These are phyloP conservation scores for Rutstroemia sp. DNA, from an alignment of 2,329 filamentous ascomycete genomes.

Conservation along the genomic window DNA sequence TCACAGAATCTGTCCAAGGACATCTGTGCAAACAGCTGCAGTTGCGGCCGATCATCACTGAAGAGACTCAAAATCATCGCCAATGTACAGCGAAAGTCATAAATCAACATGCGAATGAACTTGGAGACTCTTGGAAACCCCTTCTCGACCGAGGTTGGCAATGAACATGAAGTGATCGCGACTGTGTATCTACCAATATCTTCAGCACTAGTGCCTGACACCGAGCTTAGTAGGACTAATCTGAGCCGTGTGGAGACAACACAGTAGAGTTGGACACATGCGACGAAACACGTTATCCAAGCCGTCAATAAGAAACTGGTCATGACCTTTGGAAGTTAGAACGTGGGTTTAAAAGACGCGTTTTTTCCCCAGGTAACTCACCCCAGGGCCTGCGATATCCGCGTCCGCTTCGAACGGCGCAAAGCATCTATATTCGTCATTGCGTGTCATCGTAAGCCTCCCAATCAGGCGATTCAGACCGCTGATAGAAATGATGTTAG, in stretches of 20 bases:
- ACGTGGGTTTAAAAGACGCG: neutral
- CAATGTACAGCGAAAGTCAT: neutral
- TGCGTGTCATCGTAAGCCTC: too few species aligned
- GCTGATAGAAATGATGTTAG: too few species aligned
- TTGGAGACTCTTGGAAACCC: neutral
- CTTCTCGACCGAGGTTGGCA: neutral
- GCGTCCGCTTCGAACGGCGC: slow-evolving; percentile 9
- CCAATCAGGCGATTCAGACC: too few species aligned
- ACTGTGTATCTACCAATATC: slow-evolving; percentile 4
- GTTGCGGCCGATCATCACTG: neutral
- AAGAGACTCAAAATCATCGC: slow-evolving; percentile 4
- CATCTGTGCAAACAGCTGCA: slow-evolving; percentile 3
- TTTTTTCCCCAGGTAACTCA: slow-evolving; percentile 1
- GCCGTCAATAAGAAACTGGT: slow-evolving; percentile 10
- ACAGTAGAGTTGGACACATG: slow-evolving; percentile 11
- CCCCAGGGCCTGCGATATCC: slow-evolving; percentile 12
- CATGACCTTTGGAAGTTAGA: slow-evolving; percentile 7
- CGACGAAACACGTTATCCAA: slow-evolving; percentile 11
- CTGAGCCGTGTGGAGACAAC: neutral
- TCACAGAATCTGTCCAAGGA: slow-evolving; percentile 11
- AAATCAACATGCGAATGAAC: neutral
- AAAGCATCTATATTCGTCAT: slow-evolving; percentile 1
- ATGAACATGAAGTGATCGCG: neutral
- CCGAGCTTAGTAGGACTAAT: neutral
- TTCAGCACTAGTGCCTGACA: neutral